Conservation (phyloP, 2,329 filamentous ascomycete species). For the Purpureocillium lavendulum region DNA sequence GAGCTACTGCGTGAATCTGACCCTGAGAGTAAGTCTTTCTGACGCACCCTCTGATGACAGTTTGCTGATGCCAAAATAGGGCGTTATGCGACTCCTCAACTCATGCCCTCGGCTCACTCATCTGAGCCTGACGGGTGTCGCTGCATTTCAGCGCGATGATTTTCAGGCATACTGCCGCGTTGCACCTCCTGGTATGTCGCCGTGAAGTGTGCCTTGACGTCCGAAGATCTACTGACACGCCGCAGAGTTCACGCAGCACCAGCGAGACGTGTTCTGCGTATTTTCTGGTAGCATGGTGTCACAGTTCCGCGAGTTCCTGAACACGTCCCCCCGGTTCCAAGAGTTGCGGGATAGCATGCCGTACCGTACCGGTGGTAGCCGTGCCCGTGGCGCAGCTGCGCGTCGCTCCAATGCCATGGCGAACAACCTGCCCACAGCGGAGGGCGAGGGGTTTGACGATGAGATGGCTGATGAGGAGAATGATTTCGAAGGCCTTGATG, state of each 20-base stretch:
- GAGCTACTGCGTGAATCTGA: slow-evolving; percentile 85
- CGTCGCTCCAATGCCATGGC: slow-evolving; percentile 10
- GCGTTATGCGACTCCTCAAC: slow-evolving; percentile 82
- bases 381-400: slow-evolving; percentile 7
- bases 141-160: slow-evolving; percentile 80
- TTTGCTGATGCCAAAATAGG: slow-evolving; percentile 42
- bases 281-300: slow-evolving; percentile 84
- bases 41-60: background rate
- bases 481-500: slow-evolving; percentile 31
- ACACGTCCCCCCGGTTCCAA: slow-evolving; percentile 41
- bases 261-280: slow-evolving; percentile 93
- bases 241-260: slow-evolving; percentile 86
- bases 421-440: slow-evolving; percentile 12
- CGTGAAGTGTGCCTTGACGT: background rate
- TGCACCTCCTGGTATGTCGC: slow-evolving; percentile 59
- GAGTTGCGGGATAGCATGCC: slow-evolving; percentile 27
- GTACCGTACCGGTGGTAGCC: slow-evolving; percentile 7
- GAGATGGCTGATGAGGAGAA: slow-evolving; percentile 37
- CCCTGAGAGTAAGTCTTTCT: slow-evolving; percentile 56
- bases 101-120: slow-evolving; percentile 89
- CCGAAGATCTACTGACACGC: too few relatives aligned
- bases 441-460: slow-evolving; percentile 30
- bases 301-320: slow-evolving; percentile 71
- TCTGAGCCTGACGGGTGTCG: slow-evolving; percentile 86
- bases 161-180: slow-evolving; percentile 78